Percentiles rank a stretch among this genome's conserved stretches.
Evolutionary conservation across 1,139 yeast species (phyloP).

Genomic region (Saccharomyces hybrid): DNA sequence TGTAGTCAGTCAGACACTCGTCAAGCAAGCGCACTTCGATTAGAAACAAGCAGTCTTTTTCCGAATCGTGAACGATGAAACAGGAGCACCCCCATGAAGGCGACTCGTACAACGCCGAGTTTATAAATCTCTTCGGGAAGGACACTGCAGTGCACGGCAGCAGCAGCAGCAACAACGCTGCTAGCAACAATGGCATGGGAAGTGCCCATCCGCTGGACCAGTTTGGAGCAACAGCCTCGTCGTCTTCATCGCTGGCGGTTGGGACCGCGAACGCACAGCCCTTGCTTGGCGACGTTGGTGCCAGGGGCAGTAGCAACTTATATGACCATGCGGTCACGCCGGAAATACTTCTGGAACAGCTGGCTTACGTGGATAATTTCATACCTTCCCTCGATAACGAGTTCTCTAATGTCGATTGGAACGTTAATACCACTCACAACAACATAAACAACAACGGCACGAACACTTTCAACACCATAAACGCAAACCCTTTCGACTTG

Average conservation of each 20-base stretch:
- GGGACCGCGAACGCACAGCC: neutral
- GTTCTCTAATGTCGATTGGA: slow-evolving; percentile 23
- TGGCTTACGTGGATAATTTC: slow-evolving; percentile 68
- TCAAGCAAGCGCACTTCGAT: neutral
- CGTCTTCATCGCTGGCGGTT: neutral
- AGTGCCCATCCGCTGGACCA: neutral
- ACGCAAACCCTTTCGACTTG: slow-evolving; percentile 33
- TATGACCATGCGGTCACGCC: slow-evolving; percentile 36
- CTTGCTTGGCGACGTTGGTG: neutral
- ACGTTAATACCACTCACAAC: slow-evolving; percentile 9
- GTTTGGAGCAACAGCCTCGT: neutral
- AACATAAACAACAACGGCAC: slow-evolving; percentile 1
- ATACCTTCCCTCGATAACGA: slow-evolving; percentile 43
- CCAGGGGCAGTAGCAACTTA: neutral
- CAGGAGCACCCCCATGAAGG: neutral
- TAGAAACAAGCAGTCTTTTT: neutral
- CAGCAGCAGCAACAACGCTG: neutral
- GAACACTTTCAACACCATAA: neutral
- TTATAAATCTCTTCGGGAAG: neutral
- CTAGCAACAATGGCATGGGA: neutral
- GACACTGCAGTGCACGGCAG: neutral
- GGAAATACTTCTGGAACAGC: slow-evolving; percentile 62
- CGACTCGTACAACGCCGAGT: neutral
- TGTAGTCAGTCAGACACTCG: neutral
- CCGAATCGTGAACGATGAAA: neutral